phyloP scores from a whole-genome alignment of 2,329 filamentous ascomycete species.

The Penicillium sp. region DNA sequence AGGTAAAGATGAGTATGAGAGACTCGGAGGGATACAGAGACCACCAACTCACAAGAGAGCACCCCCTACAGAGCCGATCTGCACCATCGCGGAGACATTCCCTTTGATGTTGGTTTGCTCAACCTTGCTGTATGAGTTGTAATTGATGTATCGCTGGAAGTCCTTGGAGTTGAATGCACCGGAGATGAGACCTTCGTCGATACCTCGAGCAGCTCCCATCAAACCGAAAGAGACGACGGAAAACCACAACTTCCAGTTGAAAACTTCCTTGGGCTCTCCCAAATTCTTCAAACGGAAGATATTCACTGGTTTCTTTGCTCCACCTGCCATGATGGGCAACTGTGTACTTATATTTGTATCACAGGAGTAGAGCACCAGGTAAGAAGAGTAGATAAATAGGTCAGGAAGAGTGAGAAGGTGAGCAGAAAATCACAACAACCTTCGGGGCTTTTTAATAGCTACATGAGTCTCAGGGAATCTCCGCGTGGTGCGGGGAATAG shows the following conservation, averaged over 20 bases:
- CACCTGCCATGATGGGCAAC: slow-evolving; percentile 41
- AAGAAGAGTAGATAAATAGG: neutral
- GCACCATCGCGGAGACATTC: slow-evolving; percentile 78
- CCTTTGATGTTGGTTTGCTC: slow-evolving; percentile 64
- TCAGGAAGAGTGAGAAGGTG: neutral
- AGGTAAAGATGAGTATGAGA: neutral
- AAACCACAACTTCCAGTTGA: slow-evolving; percentile 77
- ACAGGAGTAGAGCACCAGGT: neutral
- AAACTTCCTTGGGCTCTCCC: slow-evolving; percentile 63
- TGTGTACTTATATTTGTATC: neutral
- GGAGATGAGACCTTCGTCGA: slow-evolving; percentile 76
- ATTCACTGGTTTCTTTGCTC: slow-evolving; percentile 40
- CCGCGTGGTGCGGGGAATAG: slow-evolving; percentile 6
- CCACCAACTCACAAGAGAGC: slow-evolving; percentile 52
- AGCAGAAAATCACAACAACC: neutral
- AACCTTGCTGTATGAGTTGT: slow-evolving; percentile 49
- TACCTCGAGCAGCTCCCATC: slow-evolving; percentile 69
- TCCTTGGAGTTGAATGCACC: slow-evolving; percentile 65
- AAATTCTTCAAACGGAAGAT: slow-evolving; percentile 60
- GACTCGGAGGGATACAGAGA: neutral
- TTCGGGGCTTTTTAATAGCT: slow-evolving; percentile 5
- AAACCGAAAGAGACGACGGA: slow-evolving; percentile 69
- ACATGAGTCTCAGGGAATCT: neutral
- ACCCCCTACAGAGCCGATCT: slow-evolving; percentile 69
- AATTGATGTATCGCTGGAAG: slow-evolving; percentile 58